Percentiles rank a stretch among this genome's conserved stretches.
Evolutionary conservation across 768 basidiomycete species (phyloP).

Genomic region (Podaxis sp.): DNA sequence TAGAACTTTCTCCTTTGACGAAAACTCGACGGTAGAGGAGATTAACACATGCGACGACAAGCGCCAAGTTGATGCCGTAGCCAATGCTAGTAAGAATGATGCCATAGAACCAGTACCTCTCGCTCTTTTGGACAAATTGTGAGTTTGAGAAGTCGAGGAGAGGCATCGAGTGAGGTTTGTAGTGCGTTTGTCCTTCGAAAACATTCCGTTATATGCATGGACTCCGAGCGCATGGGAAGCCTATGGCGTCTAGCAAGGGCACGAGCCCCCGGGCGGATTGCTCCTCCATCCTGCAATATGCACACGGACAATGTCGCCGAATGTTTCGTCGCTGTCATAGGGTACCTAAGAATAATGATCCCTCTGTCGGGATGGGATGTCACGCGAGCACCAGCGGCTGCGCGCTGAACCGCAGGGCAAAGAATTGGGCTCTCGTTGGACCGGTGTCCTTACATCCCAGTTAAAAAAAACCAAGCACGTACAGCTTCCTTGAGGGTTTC

Average conservation of each 20-base stretch:
- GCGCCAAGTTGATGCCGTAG: not conserved
- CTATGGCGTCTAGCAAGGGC: not conserved
- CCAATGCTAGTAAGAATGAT: constrained; percentile 1
- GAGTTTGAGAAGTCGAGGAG: not conserved
- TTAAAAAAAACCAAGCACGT: too few relatives aligned
- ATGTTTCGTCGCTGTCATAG: too few relatives aligned
- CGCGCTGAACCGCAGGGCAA: too few relatives aligned
- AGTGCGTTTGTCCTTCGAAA: not conserved
- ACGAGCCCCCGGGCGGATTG: too few relatives aligned
- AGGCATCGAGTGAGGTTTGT: not conserved
- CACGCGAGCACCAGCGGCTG: too few relatives aligned
- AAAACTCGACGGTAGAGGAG: not conserved
- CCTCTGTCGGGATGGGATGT: too few relatives aligned
- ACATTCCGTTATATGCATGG: not conserved
- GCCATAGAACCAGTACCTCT: constrained; percentile 10
- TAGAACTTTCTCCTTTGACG: not conserved
- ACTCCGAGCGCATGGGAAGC: not conserved
- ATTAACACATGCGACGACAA: not conserved
- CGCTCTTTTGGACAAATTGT: not conserved
- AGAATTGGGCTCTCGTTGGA: too few relatives aligned
- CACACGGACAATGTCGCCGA: too few relatives aligned
- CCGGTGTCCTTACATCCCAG: too few relatives aligned
- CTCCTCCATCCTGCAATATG: too few relatives aligned
- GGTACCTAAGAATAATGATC: too few relatives aligned
- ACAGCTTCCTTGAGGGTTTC: too few relatives aligned